These are phyloP conservation scores for Trichosporon ovoides DNA, from an alignment of 1,284 basidiomycete species.

Conservation along the genomic window DNA sequence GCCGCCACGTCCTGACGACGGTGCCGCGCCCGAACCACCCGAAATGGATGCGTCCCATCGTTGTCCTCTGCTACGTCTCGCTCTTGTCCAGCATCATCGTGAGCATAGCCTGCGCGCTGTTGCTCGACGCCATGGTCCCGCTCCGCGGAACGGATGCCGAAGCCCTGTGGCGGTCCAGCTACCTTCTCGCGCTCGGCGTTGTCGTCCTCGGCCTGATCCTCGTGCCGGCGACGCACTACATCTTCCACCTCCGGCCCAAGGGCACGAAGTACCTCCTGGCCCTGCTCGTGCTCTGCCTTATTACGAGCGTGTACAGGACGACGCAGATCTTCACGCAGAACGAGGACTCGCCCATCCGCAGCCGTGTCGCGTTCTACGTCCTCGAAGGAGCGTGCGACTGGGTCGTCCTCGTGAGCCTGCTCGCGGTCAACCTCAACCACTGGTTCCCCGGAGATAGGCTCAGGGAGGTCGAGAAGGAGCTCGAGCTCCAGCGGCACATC, in stretches of 20 bases:
- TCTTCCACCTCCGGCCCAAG: conserved; percentile 10
- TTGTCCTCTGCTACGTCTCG: neutral
- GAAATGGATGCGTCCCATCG: conserved; percentile 2
- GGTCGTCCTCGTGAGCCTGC: conserved; percentile 1
- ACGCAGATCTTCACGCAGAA: conserved; percentile 20
- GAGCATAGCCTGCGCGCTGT: conserved; percentile 20
- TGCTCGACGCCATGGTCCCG: neutral
- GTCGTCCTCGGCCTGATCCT: conserved; percentile 17
- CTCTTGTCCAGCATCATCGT: conserved; percentile 28
- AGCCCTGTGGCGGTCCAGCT: conserved; percentile 20
- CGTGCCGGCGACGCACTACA: conserved; percentile 16
- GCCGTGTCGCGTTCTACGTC: conserved; percentile 24
- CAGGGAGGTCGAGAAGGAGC: too few relatives aligned
- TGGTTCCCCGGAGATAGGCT: conserved; percentile 11
- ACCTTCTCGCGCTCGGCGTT: conserved; percentile 22
- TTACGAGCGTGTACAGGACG: conserved; percentile 22
- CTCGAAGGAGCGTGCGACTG: conserved; percentile 18
- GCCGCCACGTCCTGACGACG: conserved; percentile 18
- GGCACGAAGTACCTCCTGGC: conserved; percentile 14
- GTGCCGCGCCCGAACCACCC: conserved; percentile 7
- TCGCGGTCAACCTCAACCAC: conserved; percentile 13
- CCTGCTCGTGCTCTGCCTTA: conserved; percentile 13
- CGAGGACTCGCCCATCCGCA: conserved; percentile 13
- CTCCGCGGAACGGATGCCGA: conserved; percentile 13
- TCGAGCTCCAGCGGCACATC: too few relatives aligned